Conservation (phyloP, 1,284 basidiomycete genomes). For the Leccinum griseonigrum region DNA sequence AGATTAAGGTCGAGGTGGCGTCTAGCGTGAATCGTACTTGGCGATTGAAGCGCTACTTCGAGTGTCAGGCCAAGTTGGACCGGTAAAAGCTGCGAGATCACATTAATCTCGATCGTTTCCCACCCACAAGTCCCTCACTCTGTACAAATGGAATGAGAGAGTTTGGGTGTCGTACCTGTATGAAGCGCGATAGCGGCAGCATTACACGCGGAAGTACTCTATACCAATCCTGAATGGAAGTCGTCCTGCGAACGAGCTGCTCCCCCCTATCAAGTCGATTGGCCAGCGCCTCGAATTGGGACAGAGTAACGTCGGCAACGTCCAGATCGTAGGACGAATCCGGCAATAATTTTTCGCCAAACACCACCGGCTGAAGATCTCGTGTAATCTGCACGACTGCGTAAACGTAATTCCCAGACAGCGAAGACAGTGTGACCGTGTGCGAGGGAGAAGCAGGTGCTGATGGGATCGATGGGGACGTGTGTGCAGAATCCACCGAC, state of each 20-base stretch:
- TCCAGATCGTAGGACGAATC: conserved; percentile 73
- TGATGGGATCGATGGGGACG: conserved; percentile 62
- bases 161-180: conserved; percentile 51
- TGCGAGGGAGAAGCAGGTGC: conserved; percentile 37
- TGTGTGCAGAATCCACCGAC: conserved; percentile 52
- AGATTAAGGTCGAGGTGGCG: conserved; percentile 69
- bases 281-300: conserved; percentile 77
- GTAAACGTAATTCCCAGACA: conserved; percentile 86
- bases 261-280: conserved; percentile 45
- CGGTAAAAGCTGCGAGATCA: conserved; percentile 60
- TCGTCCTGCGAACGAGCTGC: conserved; percentile 25
- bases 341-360: conserved; percentile 70
- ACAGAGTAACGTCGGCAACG: conserved; percentile 79
- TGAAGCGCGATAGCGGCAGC: conserved; percentile 67
- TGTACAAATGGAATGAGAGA: conserved; percentile 1
- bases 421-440: conserved; percentile 79
- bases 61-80: conserved; percentile 73
- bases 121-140: conserved; percentile 11
- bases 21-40: conserved; percentile 41
- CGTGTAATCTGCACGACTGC: conserved; percentile 89
- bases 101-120: background rate
- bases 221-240: conserved; percentile 57
- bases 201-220: conserved; percentile 53
- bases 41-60: conserved; percentile 60
- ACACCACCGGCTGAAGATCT: conserved; percentile 87